Evolutionary conservation across 768 basidiomycete genomes (phyloP).

Genomic region (Tricholoma bakamatsutake): DNA sequence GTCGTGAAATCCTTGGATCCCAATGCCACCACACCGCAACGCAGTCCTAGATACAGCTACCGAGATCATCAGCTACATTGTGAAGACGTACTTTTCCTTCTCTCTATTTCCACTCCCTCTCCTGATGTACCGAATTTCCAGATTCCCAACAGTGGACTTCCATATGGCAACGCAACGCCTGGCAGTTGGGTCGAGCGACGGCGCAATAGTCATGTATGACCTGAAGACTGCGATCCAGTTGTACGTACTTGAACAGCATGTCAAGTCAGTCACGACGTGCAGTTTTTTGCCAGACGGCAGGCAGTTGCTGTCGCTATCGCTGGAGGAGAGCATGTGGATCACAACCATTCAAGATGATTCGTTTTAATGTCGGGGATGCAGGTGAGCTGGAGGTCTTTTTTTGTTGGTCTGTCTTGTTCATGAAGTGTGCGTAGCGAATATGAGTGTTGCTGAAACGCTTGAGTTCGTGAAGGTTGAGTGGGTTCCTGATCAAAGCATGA

Average conservation of each 20-base stretch:
- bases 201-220: slow-evolving; percentile 93
- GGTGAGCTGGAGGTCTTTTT: slow-evolving; percentile 40
- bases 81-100: slow-evolving; percentile 61
- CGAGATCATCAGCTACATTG: slow-evolving; percentile 92
- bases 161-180: slow-evolving; percentile 82
- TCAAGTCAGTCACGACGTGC: slow-evolving; percentile 72
- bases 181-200: slow-evolving; percentile 91
- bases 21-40: slow-evolving; percentile 70
- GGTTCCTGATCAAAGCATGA: slow-evolving; percentile 77
- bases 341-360: slow-evolving; percentile 82
- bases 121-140: slow-evolving; percentile 20
- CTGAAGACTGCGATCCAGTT: slow-evolving; percentile 92
- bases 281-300: slow-evolving; percentile 94
- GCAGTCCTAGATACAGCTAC: slow-evolving; percentile 89
- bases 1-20: slow-evolving; percentile 97
- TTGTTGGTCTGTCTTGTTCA: background rate
- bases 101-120: background rate
- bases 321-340: slow-evolving; percentile 78
- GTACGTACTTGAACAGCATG: slow-evolving; percentile 92
- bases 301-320: slow-evolving; percentile 78
- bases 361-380: slow-evolving; percentile 79
- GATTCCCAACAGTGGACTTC: slow-evolving; percentile 93
- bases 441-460: slow-evolving; percentile 52
- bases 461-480: slow-evolving; percentile 80
- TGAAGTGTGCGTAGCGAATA: slow-evolving; percentile 24